Evolutionary conservation across 139 green algal species (phyloP), one percentile per base, ranked within the genome.

Genomic region (Spirogloea muscicola): DNA sequence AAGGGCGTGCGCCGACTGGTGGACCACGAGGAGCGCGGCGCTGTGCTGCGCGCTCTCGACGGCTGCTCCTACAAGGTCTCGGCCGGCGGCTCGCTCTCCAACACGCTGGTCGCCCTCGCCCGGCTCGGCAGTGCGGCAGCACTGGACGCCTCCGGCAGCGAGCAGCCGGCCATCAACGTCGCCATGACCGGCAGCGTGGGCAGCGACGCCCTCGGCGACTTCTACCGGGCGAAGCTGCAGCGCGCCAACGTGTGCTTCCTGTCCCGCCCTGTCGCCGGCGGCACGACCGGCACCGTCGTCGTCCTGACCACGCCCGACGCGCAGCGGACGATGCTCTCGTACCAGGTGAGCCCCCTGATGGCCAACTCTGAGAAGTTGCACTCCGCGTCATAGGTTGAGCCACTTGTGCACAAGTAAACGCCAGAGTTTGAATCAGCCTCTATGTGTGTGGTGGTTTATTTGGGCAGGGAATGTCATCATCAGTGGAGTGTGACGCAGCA

Each of bases 221-320:
- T 89, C 57, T 95, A 91, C 77, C 41, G 81, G 58, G 33, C 60
- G 7, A 80, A 96, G 67, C 75, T 94, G 78, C 64, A 42, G 10
- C 42, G 85, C 10, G 87, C 89, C 1, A 90, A 90, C 7, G 83
- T 95, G 27, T 27, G 86, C 3, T 79, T 89, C 13, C 55, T 94
- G n/a, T 79, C 85, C 3, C 18, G 80, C 1, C 78, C 81, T 16
- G 7, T 73, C 2, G 25, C 78, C 3, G 79, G 74, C 44, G 79
- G 62, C 18, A 72, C 74, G 25, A 92, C 87, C 5, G 92, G 92
- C 70, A 94, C 88, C 0, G 91, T 95, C 13, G 84, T 94, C 27
- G 93, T 97, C 29, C 79, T 97, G 13, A 95, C 90, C 18, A 95
- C 90, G 0, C 84, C 86, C 1, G 93, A 97, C 74, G 93, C 91